Conservation (phyloP, 495 filamentous ascomycete species). For the Lindgomyces ingoldianus region DNA sequence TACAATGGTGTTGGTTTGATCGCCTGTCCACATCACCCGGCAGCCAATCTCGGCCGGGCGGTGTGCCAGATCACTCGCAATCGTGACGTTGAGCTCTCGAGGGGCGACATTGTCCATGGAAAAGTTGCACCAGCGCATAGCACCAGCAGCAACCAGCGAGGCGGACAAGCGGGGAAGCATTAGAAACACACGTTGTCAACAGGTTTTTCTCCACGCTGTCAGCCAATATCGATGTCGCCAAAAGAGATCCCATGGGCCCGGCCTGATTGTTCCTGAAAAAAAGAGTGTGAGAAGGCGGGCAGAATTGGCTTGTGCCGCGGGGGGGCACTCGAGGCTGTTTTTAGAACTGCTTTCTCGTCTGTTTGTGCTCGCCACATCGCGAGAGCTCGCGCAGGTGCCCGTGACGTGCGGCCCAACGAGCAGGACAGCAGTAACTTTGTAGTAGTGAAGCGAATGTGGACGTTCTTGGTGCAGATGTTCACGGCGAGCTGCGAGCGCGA, state of each 20-base stretch:
- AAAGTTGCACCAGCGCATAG: no score
- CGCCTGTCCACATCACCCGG: not conserved
- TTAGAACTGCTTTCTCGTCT: not conserved
- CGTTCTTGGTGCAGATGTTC: no score
- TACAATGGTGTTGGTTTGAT: conserved; percentile 14
- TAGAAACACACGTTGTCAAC: not conserved
- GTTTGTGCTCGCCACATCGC: not conserved
- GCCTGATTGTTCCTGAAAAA: not conserved
- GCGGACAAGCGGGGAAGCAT: not conserved
- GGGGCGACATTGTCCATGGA: no score
- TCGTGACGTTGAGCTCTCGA: not conserved
- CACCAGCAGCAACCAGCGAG: not conserved
- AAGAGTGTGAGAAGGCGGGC: not conserved
- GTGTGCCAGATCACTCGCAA: not conserved
- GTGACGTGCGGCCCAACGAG: not conserved
- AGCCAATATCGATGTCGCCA: not conserved
- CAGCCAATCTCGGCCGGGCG: not conserved
- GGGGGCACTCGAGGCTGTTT: no score
- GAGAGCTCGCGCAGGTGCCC: not conserved
- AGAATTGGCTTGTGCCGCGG: no score
- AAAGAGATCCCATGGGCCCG: not conserved
- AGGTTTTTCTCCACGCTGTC: not conserved
- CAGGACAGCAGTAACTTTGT: no score
- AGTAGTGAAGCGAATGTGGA: no score
- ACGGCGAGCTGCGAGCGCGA: not conserved